Conservation (phyloP, 805 yeast species). For the Danielia oregonensis region DNA sequence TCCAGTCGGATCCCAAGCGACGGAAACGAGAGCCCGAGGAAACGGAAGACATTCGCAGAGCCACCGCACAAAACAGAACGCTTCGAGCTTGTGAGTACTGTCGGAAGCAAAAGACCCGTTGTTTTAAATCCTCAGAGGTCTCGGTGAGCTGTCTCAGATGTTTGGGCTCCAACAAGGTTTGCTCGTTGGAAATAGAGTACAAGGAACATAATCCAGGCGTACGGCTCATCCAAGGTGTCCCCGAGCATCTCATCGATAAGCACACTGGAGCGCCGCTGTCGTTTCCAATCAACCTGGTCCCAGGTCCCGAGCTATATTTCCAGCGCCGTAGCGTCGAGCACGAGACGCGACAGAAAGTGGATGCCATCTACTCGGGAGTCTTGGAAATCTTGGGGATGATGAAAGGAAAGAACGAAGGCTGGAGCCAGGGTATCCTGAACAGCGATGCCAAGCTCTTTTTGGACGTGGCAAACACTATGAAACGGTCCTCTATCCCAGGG, state of each 20-base stretch:
- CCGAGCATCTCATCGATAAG: slow-evolving; percentile 12
- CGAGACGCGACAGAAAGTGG: slow-evolving; percentile 20
- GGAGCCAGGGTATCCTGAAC: slow-evolving; percentile 6
- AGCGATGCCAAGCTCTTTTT: slow-evolving; percentile 23
- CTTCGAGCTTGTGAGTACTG: slow-evolving; percentile 53
- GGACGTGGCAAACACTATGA: slow-evolving; percentile 26
- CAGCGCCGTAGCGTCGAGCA: background rate
- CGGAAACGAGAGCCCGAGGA: too few species aligned
- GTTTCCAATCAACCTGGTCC: slow-evolving; percentile 7
- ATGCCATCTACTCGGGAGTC: slow-evolving; percentile 32
- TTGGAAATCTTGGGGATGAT: slow-evolving; percentile 29
- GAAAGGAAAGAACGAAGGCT: slow-evolving; percentile 11
- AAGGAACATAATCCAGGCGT: slow-evolving; percentile 11
- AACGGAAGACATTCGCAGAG: slow-evolving; percentile 1
- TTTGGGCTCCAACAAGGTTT: slow-evolving; percentile 45
- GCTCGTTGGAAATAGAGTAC: slow-evolving; percentile 43
- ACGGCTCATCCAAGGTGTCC: slow-evolving; percentile 13
- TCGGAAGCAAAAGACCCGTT: slow-evolving; percentile 56
- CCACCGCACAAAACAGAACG: slow-evolving; percentile 30
- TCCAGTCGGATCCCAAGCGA: too few species aligned
- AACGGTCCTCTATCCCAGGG: slow-evolving; percentile 5
- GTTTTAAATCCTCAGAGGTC: slow-evolving; percentile 50
- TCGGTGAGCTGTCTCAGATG: slow-evolving; percentile 55
- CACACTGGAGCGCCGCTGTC: slow-evolving; percentile 5
- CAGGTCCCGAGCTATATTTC: slow-evolving; percentile 2